phyloP scores from a whole-genome alignment of 2,329 filamentous ascomycete species.

The Periglandula ipomoeae region DNA sequence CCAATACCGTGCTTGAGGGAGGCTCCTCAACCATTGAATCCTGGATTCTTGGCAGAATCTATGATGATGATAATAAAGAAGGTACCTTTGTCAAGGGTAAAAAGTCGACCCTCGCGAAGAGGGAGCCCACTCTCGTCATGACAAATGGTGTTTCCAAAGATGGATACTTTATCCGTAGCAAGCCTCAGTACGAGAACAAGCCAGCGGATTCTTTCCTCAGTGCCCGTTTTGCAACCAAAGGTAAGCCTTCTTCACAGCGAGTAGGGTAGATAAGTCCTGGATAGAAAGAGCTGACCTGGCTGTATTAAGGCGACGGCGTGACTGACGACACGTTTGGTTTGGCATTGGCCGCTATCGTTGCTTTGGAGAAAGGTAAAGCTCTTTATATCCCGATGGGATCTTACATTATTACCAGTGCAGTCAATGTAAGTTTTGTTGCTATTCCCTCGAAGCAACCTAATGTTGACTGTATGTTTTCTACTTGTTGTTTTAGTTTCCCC shows the following conservation, averaged over 20 bases:
- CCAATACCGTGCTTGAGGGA: constrained; percentile 50
- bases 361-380: neutral
- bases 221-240: neutral
- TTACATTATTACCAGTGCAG: neutral
- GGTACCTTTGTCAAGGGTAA: constrained; percentile 22
- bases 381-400: neutral
- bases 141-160: constrained; percentile 55
- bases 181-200: constrained; percentile 68
- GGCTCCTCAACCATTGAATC: constrained; percentile 60
- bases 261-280: neutral
- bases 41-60: constrained; percentile 74
- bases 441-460: neutral
- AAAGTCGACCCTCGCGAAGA: constrained; percentile 36
- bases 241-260: neutral
- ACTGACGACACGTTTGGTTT: neutral
- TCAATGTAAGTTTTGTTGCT: neutral
- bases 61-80: constrained; percentile 26
- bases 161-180: constrained; percentile 34
- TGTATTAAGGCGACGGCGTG: constrained; percentile 1
- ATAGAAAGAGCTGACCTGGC: neutral
- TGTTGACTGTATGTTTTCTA: neutral
- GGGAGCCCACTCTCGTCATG: constrained; percentile 60
- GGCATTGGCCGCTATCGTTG: neutral
- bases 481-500: neutral
- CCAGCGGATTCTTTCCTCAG: neutral